Evolutionary conservation across 345 rosid genomes (phyloP).

Genomic region (Reutealis trisperma): DNA sequence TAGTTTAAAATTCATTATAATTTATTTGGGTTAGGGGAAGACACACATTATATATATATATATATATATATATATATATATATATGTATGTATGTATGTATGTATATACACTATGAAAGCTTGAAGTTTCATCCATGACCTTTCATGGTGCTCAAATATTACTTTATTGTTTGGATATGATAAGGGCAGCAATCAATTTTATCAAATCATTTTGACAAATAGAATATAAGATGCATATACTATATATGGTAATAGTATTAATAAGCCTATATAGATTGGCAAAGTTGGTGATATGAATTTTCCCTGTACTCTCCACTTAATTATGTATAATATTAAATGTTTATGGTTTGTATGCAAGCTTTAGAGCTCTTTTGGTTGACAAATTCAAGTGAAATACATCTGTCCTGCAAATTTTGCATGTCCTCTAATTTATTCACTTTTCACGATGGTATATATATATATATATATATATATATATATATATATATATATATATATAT

Average conservation of each 20-base stretch:
- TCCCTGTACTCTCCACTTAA: constrained; percentile 35
- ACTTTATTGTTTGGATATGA: not conserved
- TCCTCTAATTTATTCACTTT: no score
- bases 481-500: no score
- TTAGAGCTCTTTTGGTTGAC: not conserved
- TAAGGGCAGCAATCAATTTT: constrained; percentile 16
- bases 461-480: no score
- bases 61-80: no score
- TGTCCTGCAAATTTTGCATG: no score
- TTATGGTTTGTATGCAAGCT: constrained; percentile 30
- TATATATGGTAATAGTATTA: not conserved
- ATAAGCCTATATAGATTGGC: not conserved
- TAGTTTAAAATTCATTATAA: no score
- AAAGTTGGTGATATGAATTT: constrained; percentile 27
- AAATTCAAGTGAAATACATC: no score
- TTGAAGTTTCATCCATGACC: constrained; percentile 25
- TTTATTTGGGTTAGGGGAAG: no score
- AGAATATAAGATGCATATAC: not conserved
- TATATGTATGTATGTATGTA: no score
- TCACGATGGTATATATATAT: no score
- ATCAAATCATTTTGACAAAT: not conserved
- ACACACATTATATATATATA: no score
- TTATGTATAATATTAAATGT: constrained; percentile 22
- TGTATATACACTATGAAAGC: no score
- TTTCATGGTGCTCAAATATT: constrained; percentile 22